A percentile compares a stretch with the other conserved stretches of the same genome.
These are phyloP conservation scores for Russula foetens DNA, from an alignment of 768 basidiomycete species.

Conservation along the genomic window DNA sequence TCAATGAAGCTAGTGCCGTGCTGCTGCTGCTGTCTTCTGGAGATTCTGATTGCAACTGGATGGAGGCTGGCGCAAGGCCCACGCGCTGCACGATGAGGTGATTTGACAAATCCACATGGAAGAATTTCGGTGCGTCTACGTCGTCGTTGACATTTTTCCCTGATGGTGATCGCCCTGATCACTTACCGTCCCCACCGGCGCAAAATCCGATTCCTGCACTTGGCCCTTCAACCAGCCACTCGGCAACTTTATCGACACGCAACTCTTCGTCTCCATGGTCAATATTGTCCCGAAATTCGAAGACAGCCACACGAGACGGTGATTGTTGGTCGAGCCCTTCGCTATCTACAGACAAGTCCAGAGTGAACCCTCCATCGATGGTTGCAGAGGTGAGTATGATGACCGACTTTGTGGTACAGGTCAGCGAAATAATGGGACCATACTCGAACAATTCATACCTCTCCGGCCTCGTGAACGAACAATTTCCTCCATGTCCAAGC, in stretches of 20 bases:
- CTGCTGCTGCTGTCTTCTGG: constrained; percentile 28
- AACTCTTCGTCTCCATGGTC: constrained; percentile 8
- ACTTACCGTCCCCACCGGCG: constrained; percentile 5
- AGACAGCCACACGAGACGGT: constrained; percentile 6
- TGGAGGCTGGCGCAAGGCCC: constrained; percentile 10
- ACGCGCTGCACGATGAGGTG: constrained; percentile 35
- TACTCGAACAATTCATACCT: constrained; percentile 22
- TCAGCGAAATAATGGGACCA: not conserved
- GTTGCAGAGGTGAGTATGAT: constrained; percentile 12
- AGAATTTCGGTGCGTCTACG: constrained; percentile 33
- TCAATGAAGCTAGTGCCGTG: constrained; percentile 41
- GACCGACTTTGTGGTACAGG: constrained; percentile 4
- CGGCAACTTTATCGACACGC: constrained; percentile 2
- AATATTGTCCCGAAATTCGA: constrained; percentile 3
- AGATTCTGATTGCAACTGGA: constrained; percentile 20
- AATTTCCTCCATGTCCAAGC: constrained; percentile 31
- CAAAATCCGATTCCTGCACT: constrained; percentile 7
- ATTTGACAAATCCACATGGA: constrained; percentile 36
- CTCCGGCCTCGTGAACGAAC: constrained; percentile 23
- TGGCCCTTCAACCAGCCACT: constrained; percentile 19
- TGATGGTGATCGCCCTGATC: not conserved
- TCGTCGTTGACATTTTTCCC: not conserved
- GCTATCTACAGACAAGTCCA: not conserved
- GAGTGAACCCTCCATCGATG: not conserved
- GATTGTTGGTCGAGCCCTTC: not conserved